phyloP scores from a whole-genome alignment of 2,329 filamentous ascomycete species.

The Sphaerostilbella broomeana region DNA sequence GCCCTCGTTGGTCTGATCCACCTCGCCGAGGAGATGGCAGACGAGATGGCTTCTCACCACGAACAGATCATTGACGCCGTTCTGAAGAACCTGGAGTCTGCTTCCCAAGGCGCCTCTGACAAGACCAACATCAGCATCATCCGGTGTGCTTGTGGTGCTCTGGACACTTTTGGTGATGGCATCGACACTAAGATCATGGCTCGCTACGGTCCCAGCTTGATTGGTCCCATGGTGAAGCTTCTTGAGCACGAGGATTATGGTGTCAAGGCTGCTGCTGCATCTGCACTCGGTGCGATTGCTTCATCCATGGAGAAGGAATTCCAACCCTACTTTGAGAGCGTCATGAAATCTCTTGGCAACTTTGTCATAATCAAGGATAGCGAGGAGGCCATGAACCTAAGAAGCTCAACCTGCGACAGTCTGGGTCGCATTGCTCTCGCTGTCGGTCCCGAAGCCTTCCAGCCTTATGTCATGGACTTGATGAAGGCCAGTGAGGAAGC shows the following conservation, averaged over 20 bases:
- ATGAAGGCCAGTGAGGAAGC: constrained; percentile 93
- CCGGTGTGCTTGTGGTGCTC: constrained; percentile 80
- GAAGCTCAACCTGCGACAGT: constrained; percentile 83
- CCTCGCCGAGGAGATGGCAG: constrained; percentile 86
- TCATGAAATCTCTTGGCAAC: constrained; percentile 80
- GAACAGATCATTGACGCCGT: constrained; percentile 76
- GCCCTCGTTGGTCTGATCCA: constrained; percentile 82
- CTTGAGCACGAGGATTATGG: constrained; percentile 80
- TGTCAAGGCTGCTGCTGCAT: constrained; percentile 83
- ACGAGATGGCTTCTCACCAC: constrained; percentile 83
- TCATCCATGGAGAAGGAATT: constrained; percentile 77
- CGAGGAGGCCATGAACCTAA: constrained; percentile 82
- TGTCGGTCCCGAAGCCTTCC: constrained; percentile 78
- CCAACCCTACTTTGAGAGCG: constrained; percentile 82
- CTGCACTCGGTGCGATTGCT: constrained; percentile 85
- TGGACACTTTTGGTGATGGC: constrained; percentile 87
- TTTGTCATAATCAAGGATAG: constrained; percentile 83
- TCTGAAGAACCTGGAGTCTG: constrained; percentile 81
- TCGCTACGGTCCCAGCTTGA: constrained; percentile 73
- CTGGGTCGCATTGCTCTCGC: constrained; percentile 89
- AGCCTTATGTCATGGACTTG: constrained; percentile 82
- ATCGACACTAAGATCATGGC: constrained; percentile 71
- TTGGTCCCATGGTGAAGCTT: constrained; percentile 77
- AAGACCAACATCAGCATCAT: constrained; percentile 81
- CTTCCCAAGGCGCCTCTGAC: constrained; percentile 59